These are phyloP conservation scores for Fraxinus quadrangulata DNA, from an alignment of 257 asterid genomes.

Conservation along the genomic window DNA sequence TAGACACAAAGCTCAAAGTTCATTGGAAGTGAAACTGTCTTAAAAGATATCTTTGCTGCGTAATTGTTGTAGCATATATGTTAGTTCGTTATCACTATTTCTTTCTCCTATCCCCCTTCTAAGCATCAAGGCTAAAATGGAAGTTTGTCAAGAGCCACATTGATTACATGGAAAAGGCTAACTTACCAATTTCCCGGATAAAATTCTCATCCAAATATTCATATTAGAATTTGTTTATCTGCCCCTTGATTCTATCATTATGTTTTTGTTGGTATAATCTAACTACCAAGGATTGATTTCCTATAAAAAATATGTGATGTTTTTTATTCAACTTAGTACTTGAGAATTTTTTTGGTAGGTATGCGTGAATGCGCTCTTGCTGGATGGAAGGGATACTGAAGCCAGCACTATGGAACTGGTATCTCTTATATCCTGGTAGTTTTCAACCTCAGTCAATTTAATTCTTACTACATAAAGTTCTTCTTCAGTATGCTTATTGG, in stretches of 20 bases:
- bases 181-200: background rate
- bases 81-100: background rate
- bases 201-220: background rate
- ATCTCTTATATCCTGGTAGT: slow-evolving; percentile 49
- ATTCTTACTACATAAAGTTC: slow-evolving; percentile 17
- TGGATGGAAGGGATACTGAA: slow-evolving; percentile 49
- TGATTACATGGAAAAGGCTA: background rate
- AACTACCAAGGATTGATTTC: background rate
- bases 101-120: background rate
- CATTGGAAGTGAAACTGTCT: slow-evolving; percentile 12
- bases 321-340: slow-evolving; percentile 6
- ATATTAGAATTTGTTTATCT: background rate
- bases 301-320: slow-evolving; percentile 10
- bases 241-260: background rate
- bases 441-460: slow-evolving; percentile 30
- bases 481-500: slow-evolving; percentile 20
- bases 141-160: background rate
- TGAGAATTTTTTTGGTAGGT: slow-evolving; percentile 46
- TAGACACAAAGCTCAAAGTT: slow-evolving; percentile 33
- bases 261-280: background rate
- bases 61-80: slow-evolving; percentile 4
- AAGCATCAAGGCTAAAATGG: slow-evolving; percentile 9
- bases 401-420: slow-evolving; percentile 63
- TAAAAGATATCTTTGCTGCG: background rate
- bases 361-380: slow-evolving; percentile 49